Evolutionary conservation across 1,284 basidiomycete genomes (phyloP), one percentile per base, ranked within the genome.

Genomic region (Irpex sp.): DNA sequence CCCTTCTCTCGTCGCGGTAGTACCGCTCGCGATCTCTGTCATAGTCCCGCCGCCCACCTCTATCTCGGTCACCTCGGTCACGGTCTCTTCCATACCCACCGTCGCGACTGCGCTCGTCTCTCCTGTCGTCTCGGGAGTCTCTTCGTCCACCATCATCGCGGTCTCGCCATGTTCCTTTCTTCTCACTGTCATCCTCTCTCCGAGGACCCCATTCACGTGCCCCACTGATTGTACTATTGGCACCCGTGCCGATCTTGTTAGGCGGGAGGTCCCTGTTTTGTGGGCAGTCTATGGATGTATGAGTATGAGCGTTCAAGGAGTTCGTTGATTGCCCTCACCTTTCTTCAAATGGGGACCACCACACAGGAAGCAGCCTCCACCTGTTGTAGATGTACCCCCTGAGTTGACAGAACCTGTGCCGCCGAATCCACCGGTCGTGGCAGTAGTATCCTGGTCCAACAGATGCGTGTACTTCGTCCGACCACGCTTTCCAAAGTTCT

Each of bases 381-480:
- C 53, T 11, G 83, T 83, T 0, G 80, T 80, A 4, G 80, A 78
- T 54, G 79, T 83, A 5, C 88, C 86, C 36, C 85, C 86, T 55
- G 79, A 72, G 69, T 85, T 86, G 64, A 82, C 80, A 58, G 80
- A 75, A 19, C 74, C 87, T n/a, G 68, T 73, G 49, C 83, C 92
- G 67, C 92, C 92, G 81, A 87, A 93, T 33, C 85, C 92, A 64
- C 84, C 88, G 63, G 71, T 79, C 19, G 73, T 68, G 21, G 72
- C 76, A 5, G 92, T 93, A 1, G 97, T 99, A 75, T 99, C 97
- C 79, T 99, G 93, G 71, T 96, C 95, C 49, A 94, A 78, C 68
- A 99, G 78, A 78, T 99, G 96, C 17, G 97, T 98, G 72, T 97
- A 99, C 78, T 97, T 97, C 57, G 93, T 95, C 61, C 93, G 86